phyloP scores from a whole-genome alignment of 352 stramenopile species.

The Pythium oligandrum region DNA sequence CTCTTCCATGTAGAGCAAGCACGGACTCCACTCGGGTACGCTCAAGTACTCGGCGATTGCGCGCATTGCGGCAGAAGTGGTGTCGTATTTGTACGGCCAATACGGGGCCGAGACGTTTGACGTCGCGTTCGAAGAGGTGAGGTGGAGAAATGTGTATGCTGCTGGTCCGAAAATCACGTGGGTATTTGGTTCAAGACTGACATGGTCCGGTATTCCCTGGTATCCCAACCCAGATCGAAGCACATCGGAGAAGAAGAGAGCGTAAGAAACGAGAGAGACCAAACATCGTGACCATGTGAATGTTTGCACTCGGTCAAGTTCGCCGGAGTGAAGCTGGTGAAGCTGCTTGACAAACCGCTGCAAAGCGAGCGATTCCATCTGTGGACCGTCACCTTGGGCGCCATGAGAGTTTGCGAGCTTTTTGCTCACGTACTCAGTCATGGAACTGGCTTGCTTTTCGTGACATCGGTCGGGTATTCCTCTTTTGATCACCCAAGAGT shows the following conservation, averaged over 20 bases:
- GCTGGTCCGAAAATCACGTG: neutral
- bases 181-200: constrained; percentile 2
- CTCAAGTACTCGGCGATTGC: neutral
- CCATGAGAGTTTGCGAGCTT: no score
- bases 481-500: no score
- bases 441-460: no score
- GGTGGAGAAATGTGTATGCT: neutral
- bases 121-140: neutral
- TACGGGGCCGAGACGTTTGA: neutral
- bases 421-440: no score
- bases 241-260: constrained; percentile 22
- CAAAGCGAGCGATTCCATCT: no score
- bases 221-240: constrained; percentile 12
- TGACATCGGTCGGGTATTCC: no score
- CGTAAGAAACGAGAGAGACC: constrained; percentile 18
- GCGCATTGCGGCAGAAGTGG: constrained; percentile 7
- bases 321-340: no score
- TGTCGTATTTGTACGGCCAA: constrained; percentile 16
- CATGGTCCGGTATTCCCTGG: neutral
- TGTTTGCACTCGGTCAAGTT: no score
- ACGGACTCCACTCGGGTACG: constrained; percentile 1
- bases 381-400: no score
- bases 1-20: neutral
- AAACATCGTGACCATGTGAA: constrained; percentile 18
- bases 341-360: no score